Base-by-base conservation (phyloP, 345 rosid species). In the Luvunga scandens region DNA sequence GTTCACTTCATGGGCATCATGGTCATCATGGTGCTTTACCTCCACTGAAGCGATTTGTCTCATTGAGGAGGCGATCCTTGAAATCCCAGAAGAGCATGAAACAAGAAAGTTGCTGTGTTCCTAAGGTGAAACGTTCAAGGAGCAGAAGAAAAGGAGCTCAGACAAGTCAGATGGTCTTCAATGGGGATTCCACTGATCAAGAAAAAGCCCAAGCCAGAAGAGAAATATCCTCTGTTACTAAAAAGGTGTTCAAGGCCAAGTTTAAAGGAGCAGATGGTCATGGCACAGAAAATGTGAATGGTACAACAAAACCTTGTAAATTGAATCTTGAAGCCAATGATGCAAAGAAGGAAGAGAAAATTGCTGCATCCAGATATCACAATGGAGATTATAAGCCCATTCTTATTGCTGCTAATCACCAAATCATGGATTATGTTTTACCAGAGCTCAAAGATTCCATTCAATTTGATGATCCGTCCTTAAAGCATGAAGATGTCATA, bases 1-100 rank as follows among this genome's bases (percentile, higher is more conserved):
- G 99, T 73, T 97, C 99, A 72, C 87, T 97, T 38, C 99, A 97
- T 13, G 94, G 97, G 31, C 93, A 88, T 77, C 83, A 89, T 75
- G 85, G 83, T 16, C 61, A 61, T 64, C 94, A 89, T 75, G 85
- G 82, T 9, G 64, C 28, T 83, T 77, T 82, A 16, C 91, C 92
- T 31, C 86, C 92, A 31, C 28, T 91, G 82, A 90, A 86, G 86
- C 87, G 85, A 72, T 86, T 91, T 81, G 87, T 87, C 53, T 90
- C 94, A 8, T 88, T 88, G 85, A 86, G 95, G 82, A 85, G 92
- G 80, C 88, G 80, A 56, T 38, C 77, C 72, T 53, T 86, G 71
- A 86, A 81, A 85, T 77, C 83, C 36, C 92, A 85, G 75, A 91
- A 82, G 84, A 88, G 84, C 66, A 80, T 80, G 72, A 90, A 88